Evolutionary conservation across 768 basidiomycete species (phyloP).

Genomic region (Tremella yokohamensis): DNA sequence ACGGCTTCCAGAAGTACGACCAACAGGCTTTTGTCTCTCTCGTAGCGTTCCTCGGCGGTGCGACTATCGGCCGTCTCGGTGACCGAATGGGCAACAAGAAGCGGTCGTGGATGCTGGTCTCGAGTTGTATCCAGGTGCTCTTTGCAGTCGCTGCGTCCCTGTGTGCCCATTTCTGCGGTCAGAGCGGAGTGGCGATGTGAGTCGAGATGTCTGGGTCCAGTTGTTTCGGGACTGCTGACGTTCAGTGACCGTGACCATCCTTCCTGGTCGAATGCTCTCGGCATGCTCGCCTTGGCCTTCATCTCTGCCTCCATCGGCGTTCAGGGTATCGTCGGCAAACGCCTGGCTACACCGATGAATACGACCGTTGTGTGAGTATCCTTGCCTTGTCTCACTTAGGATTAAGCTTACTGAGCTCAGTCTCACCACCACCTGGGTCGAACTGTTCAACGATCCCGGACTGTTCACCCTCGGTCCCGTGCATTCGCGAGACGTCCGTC

Average conservation of each 20-base stretch:
- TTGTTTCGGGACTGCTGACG: no score
- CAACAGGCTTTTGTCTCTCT: conserved; percentile 79
- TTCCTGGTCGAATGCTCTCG: conserved; percentile 65
- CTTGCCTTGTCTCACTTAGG: conserved; percentile 1
- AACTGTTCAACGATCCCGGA: conserved; percentile 74
- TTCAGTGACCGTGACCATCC: conserved; percentile 58
- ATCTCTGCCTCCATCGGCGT: conserved; percentile 76
- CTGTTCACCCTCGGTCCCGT: conserved; percentile 60
- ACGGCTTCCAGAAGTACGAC: conserved; percentile 71
- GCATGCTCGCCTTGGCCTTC: conserved; percentile 71
- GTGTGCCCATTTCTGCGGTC: conserved; percentile 66
- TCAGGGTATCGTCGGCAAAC: conserved; percentile 79
- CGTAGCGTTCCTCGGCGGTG: conserved; percentile 69
- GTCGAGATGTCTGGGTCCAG: conserved; percentile 14
- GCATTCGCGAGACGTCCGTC: conserved; percentile 65
- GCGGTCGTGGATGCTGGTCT: conserved; percentile 68
- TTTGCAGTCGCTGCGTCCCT: conserved; percentile 72
- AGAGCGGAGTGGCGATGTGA: conserved; percentile 48
- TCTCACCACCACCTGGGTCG: conserved; percentile 72
- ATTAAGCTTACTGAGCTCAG: conserved; percentile 3
- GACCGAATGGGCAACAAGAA: conserved; percentile 71
- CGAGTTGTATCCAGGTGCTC: conserved; percentile 70
- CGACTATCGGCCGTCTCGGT: conserved; percentile 72
- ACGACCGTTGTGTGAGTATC: conserved; percentile 24
- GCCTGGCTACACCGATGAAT: conserved; percentile 38